These are phyloP conservation scores for Agaricus subrufescens DNA, from an alignment of 768 basidiomycete species.

Conservation along the genomic window DNA sequence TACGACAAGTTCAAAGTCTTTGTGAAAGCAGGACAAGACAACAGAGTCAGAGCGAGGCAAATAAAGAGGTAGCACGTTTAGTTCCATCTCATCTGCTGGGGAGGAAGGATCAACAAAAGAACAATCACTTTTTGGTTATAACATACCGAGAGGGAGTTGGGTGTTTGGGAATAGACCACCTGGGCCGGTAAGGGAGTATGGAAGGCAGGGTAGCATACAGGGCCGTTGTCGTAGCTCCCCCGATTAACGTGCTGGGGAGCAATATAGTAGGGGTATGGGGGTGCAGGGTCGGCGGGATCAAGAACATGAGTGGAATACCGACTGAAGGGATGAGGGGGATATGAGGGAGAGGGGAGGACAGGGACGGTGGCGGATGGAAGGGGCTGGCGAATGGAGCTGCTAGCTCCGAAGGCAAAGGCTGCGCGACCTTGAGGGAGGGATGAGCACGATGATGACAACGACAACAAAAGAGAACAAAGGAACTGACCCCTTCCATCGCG, in stretches of 20 bases:
- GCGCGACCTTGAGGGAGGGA: conserved; percentile 39
- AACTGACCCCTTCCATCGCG: conserved; percentile 83
- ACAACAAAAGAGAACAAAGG: conserved; percentile 9
- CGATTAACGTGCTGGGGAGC: conserved; percentile 26
- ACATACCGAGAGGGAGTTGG: conserved; percentile 23
- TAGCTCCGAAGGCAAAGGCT: conserved; percentile 48
- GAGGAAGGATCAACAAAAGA: conserved; percentile 3
- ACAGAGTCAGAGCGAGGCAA: background rate
- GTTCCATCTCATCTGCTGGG: conserved; percentile 15
- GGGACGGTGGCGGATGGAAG: conserved; percentile 25
- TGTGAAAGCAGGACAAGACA: conserved; percentile 5
- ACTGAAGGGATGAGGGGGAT: conserved; percentile 50
- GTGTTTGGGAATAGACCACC: conserved; percentile 16
- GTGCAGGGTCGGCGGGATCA: conserved; percentile 48
- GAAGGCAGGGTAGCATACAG: conserved; percentile 4
- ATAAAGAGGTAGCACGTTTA: background rate
- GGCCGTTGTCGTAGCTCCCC: background rate
- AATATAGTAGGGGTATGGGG: conserved; percentile 47
- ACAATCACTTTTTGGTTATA: conserved; percentile 16
- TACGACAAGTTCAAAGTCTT: background rate
- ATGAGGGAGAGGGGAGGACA: conserved; percentile 42
- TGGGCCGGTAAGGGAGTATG: conserved; percentile 6
- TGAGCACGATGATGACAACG: conserved; percentile 9
- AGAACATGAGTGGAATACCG: conserved; percentile 48
- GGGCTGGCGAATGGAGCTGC: conserved; percentile 33